Evolutionary conservation across 805 yeast genomes (phyloP).

Genomic region (Kodamaea fukazawae): DNA sequence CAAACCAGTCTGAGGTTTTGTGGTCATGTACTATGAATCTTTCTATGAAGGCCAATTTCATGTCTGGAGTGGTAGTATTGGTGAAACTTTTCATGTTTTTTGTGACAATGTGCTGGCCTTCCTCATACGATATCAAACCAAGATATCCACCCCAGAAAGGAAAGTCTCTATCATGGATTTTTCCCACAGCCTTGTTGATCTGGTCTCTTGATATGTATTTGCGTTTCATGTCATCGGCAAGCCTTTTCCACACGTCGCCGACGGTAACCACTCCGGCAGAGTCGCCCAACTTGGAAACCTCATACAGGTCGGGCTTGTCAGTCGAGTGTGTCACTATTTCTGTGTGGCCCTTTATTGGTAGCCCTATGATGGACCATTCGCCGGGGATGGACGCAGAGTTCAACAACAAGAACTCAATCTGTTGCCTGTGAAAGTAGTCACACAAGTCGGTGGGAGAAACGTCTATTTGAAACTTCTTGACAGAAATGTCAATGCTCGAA

Average conservation of each 20-base stretch:
- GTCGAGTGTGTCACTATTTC: slow-evolving; percentile 62
- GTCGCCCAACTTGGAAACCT: slow-evolving; percentile 16
- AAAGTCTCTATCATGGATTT: slow-evolving; percentile 31
- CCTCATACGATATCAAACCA: slow-evolving; percentile 87
- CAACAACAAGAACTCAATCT: slow-evolving; percentile 54
- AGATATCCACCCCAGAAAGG: slow-evolving; percentile 92
- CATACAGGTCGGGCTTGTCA: slow-evolving; percentile 30
- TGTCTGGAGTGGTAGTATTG: slow-evolving; percentile 56
- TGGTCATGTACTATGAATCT: slow-evolving; percentile 59
- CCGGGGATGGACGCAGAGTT: slow-evolving; percentile 87
- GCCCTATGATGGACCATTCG: slow-evolving; percentile 80
- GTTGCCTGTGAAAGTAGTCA: slow-evolving; percentile 35
- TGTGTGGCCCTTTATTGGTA: slow-evolving; percentile 48
- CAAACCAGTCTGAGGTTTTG: slow-evolving; percentile 40
- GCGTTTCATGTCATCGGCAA: slow-evolving; percentile 48
- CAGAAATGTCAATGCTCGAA: slow-evolving; percentile 1
- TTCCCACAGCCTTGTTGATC: slow-evolving; percentile 19
- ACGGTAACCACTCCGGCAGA: not conserved
- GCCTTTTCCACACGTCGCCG: slow-evolving; percentile 47
- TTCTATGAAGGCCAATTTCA: slow-evolving; percentile 69
- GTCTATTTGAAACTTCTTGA: slow-evolving; percentile 10
- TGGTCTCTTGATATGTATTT: slow-evolving; percentile 29
- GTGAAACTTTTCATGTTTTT: slow-evolving; percentile 39
- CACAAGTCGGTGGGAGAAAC: slow-evolving; percentile 48
- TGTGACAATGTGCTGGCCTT: slow-evolving; percentile 53